These are phyloP conservation scores for Fusarium incarnatum DNA, from an alignment of 2,329 filamentous ascomycete genomes.

Conservation along the genomic window DNA sequence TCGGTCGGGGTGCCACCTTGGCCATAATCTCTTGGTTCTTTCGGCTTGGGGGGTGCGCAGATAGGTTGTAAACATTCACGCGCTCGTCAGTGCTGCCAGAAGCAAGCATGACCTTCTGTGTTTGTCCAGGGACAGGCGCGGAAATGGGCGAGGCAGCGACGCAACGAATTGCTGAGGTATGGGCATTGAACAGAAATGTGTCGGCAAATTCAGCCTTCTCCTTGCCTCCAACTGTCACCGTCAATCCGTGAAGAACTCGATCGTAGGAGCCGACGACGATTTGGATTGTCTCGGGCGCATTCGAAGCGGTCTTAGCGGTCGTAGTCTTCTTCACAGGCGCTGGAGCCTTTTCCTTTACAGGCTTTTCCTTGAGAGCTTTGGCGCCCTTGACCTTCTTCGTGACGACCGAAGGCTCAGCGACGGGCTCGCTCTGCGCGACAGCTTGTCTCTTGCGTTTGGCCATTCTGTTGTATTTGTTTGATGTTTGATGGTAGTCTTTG, in stretches of 20 bases:
- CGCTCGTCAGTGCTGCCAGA: slow-evolving; percentile 93
- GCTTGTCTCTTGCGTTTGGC: slow-evolving; percentile 63
- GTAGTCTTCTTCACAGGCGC: slow-evolving; percentile 43
- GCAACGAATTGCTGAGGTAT: slow-evolving; percentile 89
- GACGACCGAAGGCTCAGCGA: slow-evolving; percentile 37
- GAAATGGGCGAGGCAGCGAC: slow-evolving; percentile 86
- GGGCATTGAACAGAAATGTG: slow-evolving; percentile 95
- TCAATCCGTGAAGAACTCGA: slow-evolving; percentile 88
- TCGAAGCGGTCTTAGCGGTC: slow-evolving; percentile 33
- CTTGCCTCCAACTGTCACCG: slow-evolving; percentile 69
- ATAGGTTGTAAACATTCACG: slow-evolving; percentile 94
- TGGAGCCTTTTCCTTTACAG: slow-evolving; percentile 25
- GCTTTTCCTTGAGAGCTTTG: slow-evolving; percentile 29
- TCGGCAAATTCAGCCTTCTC: slow-evolving; percentile 78
- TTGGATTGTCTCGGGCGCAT: slow-evolving; percentile 73
- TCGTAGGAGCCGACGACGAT: slow-evolving; percentile 96
- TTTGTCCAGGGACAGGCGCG: slow-evolving; percentile 67
- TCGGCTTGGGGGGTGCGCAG: slow-evolving; percentile 71
- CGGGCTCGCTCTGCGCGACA: slow-evolving; percentile 42
- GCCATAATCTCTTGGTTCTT: slow-evolving; percentile 71
- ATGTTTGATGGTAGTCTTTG: slow-evolving; percentile 18
- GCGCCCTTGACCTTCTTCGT: slow-evolving; percentile 48
- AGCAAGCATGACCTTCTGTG: slow-evolving; percentile 88
- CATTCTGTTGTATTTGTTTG: slow-evolving; percentile 50
- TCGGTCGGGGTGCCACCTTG: slow-evolving; percentile 75